phyloP scores from a whole-genome alignment of 768 basidiomycete species.

The Russula lepida region DNA sequence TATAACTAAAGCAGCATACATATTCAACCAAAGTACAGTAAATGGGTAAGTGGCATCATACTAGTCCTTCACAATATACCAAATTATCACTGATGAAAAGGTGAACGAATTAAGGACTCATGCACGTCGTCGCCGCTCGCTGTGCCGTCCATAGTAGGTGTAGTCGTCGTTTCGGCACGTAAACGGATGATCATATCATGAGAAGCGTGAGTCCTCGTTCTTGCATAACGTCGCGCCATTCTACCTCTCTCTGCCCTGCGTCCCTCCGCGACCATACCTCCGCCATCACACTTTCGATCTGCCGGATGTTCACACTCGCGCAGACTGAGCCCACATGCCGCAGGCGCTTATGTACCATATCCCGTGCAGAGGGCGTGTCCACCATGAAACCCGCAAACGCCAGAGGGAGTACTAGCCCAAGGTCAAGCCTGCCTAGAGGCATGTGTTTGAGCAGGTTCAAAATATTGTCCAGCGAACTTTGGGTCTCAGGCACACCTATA shows the following conservation, averaged over 20 bases:
- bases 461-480: conserved; percentile 14
- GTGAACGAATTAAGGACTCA: conserved; percentile 9
- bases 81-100: conserved; percentile 7
- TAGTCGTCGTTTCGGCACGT: not conserved
- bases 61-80: conserved; percentile 9
- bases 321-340: conserved; percentile 8
- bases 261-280: conserved; percentile 21
- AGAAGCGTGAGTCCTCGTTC: conserved; percentile 21
- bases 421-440: conserved; percentile 15
- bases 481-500: conserved; percentile 21
- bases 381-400: conserved; percentile 15
- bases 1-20: conserved; percentile 19
- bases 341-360: conserved; percentile 15
- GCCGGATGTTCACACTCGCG: conserved; percentile 14
- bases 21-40: conserved; percentile 14
- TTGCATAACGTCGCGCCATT: conserved; percentile 22
- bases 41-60: not conserved
- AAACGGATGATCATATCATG: conserved; percentile 14
- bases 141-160: conserved; percentile 4
- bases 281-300: conserved; percentile 15
- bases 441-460: conserved; percentile 16
- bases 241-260: conserved; percentile 8
- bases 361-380: conserved; percentile 14
- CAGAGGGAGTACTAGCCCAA: conserved; percentile 18
- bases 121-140: not conserved